Conservation (phyloP, 148 eudicot species). For the Dianthus caryophyllus region DNA sequence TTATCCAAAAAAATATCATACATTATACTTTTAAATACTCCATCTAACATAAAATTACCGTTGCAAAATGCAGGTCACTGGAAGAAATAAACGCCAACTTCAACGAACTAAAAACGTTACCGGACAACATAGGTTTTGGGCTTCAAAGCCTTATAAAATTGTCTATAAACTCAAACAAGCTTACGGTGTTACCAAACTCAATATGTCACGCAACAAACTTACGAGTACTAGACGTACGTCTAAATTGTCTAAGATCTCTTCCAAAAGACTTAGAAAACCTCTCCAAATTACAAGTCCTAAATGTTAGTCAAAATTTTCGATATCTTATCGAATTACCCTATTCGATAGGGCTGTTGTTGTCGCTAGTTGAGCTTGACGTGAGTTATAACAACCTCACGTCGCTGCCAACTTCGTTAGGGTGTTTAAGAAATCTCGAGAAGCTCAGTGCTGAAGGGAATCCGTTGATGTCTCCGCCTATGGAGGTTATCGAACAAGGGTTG, state of each 20-base stretch:
- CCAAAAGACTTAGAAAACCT: slow-evolving; percentile 78
- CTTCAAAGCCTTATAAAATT: slow-evolving; percentile 52
- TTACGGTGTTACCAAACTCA: slow-evolving; percentile 50
- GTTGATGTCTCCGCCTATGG: slow-evolving; percentile 54
- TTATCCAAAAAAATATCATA: no score
- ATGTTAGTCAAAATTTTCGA: slow-evolving; percentile 68
- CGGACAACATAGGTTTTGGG: slow-evolving; percentile 71
- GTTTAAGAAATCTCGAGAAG: slow-evolving; percentile 55
- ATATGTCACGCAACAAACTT: slow-evolving; percentile 53
- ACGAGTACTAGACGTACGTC: slow-evolving; percentile 53
- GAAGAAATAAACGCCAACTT: slow-evolving; percentile 62
- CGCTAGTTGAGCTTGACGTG: slow-evolving; percentile 60
- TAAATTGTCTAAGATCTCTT: slow-evolving; percentile 64
- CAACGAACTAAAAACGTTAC: slow-evolving; percentile 50
- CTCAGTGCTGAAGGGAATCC: slow-evolving; percentile 71
- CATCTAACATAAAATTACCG: neutral
- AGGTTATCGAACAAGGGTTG: slow-evolving; percentile 55
- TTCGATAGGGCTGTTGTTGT: slow-evolving; percentile 61
- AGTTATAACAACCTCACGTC: slow-evolving; percentile 55
- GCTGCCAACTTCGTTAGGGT: slow-evolving; percentile 55
- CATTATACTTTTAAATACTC: no score
- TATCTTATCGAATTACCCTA: slow-evolving; percentile 49
- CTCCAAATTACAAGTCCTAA: slow-evolving; percentile 50
- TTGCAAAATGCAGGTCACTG: slow-evolving; percentile 32
- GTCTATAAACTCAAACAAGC: slow-evolving; percentile 67